Evolutionary conservation across 106 monocot species (phyloP), one percentile per base, ranked within the genome.

Genomic region (Dendrobium huoshanense): DNA sequence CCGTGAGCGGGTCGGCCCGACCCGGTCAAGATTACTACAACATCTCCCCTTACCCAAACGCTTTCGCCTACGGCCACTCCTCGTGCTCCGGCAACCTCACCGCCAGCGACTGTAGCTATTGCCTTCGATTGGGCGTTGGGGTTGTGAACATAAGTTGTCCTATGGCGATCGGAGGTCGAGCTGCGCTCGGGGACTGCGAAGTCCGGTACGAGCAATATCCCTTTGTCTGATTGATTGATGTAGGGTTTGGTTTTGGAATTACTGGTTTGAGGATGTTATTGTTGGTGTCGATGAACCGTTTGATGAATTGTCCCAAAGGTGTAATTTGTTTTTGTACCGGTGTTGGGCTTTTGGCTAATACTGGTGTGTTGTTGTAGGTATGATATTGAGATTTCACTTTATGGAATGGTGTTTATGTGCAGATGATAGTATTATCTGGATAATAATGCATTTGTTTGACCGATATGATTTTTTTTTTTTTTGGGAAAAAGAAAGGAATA

Each of bases 21-120:
- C 47, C 27, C 11, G 65, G 77, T 18, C 31, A 75, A 22, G 75
- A 77, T 65, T 82, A 82, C 82, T 49, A 82, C 77, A 67, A 67
- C 77, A 82, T 82, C 82, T 82, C 82, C 9, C 82, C 82, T 3
- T 82, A 61, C 67, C 82, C 82, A 6, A 82, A 77, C 40, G 61
- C 82, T 9, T 77, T 82, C 67, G 82, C 82, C 48, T 77, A 75
- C 27, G 82, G 81, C 41, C 75, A 27, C 45, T 77, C 77, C 7
- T 48, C 45, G 19, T 82, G 82, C 49, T 54, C 19, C 47, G 41
- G 74, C 2, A 65, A 67, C 16, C 76, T 77, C 48, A 68, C 76
- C 0, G 82, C 67, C 18, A 24, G 77, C 29, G 82, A 82, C 67
- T 82, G 82, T 61, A 41, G 58, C 7, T 18, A 27, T 49, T 82